Base-by-base conservation (phyloP, 163 green algal genomes). In the Chlorella variabilis region DNA sequence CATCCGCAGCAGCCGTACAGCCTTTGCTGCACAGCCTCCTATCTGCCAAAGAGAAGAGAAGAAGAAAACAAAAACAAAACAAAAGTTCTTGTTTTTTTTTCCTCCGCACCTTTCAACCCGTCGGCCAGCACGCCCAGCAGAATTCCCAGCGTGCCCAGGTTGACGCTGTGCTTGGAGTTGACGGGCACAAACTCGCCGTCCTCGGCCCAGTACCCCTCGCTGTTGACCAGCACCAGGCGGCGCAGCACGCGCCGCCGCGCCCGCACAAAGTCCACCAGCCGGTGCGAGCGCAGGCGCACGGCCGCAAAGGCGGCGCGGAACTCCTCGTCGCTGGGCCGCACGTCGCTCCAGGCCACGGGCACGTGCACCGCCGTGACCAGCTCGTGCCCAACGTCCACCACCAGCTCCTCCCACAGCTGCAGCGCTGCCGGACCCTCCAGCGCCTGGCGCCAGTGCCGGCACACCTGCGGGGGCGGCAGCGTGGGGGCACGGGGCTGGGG, bases 351-450 rank as follows among this genome's bases (percentile, higher is more conserved):
- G 0, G 62, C 66, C 20, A 93, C 82, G 3, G 91, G 91, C 39
- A 85, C 90, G 84, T 94, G 91, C 56, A 94, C 88, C 13, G 7
- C 74, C 1, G 91, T 94, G 29, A 94, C 86, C 23, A 94, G 82
- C 84, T 94, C 91, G 41, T 94, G 91, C 3, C 89, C 87, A 84
- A 93, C 91, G 56, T 94, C 91, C 7, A 93, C 58, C 2, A 81
- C 51, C 25, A 91, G 71, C 51, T 86, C 74, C 5, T 59, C 33
- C 85, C 84, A 91, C n/a, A 91, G 81, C 31, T 84, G 77, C 67
- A 86, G 81, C 33, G 84, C 67, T 11, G 69, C 75, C 9, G 81
- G 78, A 13, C 80, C 86, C 2, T 74, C 49, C 65, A 94, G 82
- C 33, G 92, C 21, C 27, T 42, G 21, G 58, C 84, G 75, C 89